Evolutionary conservation across 1,284 basidiomycete species (phyloP).

Genomic region (Trametes hirsuta): DNA sequence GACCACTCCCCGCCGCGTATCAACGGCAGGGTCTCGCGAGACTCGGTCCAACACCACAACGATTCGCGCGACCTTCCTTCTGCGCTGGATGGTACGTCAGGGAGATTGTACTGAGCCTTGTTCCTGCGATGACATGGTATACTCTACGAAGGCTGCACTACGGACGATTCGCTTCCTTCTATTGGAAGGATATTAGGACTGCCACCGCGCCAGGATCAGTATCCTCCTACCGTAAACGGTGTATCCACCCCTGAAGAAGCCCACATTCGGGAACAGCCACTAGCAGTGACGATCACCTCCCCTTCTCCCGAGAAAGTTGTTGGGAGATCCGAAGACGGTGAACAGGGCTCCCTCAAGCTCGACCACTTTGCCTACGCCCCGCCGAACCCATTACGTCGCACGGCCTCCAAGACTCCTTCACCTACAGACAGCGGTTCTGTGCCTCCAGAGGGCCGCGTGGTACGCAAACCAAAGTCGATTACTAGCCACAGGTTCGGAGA

Average conservation of each 20-base stretch:
- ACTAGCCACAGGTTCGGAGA: slow-evolving; percentile 29
- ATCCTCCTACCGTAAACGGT: background rate
- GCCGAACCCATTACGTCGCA: slow-evolving; percentile 5
- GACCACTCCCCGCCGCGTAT: background rate
- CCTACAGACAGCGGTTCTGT: slow-evolving; percentile 1
- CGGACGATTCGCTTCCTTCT: slow-evolving; percentile 21
- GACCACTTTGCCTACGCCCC: slow-evolving; percentile 17
- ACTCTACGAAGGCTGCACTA: slow-evolving; percentile 2
- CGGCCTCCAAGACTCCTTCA: slow-evolving; percentile 16
- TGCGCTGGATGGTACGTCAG: background rate
- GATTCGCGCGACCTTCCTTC: background rate
- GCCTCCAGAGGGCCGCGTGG: slow-evolving; percentile 1
- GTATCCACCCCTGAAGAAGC: too few species aligned
- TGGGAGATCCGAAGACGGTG: slow-evolving; percentile 5
- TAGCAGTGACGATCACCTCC: background rate
- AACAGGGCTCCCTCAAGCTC: slow-evolving; percentile 9
- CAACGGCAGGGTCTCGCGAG: background rate
- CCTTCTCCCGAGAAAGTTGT: background rate
- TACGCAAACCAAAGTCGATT: slow-evolving; percentile 4
- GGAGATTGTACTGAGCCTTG: background rate
- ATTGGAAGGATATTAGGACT: slow-evolving; percentile 12
- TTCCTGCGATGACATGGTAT: background rate
- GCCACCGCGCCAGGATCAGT: background rate
- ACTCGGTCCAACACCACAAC: too few species aligned
- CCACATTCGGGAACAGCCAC: background rate